Evolutionary conservation across 495 filamentous ascomycete species (phyloP), one percentile per base, ranked within the genome.

Genomic region (Lepidopterella palustris): DNA sequence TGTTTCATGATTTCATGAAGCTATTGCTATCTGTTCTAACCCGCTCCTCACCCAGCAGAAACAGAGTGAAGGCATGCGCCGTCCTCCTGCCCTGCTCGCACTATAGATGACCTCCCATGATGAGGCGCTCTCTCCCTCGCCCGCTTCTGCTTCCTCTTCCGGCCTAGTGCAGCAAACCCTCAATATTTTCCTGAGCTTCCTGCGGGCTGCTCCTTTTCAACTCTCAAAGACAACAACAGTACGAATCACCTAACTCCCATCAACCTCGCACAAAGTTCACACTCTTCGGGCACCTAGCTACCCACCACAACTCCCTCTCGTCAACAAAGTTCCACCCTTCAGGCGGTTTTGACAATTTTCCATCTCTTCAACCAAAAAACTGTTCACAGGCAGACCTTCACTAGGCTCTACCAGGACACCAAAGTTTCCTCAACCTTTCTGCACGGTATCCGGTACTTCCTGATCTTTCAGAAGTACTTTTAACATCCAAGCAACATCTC

Each of bases 241-340:
- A 50, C 18, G 47, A 51, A 59, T 29, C 35, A 61, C 49, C 55
- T 45, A 58, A 58, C 58, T 53, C 53, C 49, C 48, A 68, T 66
- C 70, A 68, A 56, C 57, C 47, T 59, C 60, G 42, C 29, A 60
- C 61, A 42, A 24, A 50, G 39, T 60, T 58, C 62, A 64, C 52
- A 24, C 45, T 55, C 59, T 53, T 68, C 69, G 73, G 73, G 72
- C 73, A 70, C 73, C 58, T 70, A 76, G 73, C 73, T 76, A 65
- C 72, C 73, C 72, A 73, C 66, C 28, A 59, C 67, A 72, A 71
- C 71, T 73, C 73, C 70, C 68, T 61, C 72, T 73, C 66, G 58
- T 66, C 68, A 68, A 72, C 58, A 28, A 40, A 48, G 63, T 68
- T 63, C 66, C 59, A 67, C 63, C 54, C 42, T 53, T 40, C 50